Evolutionary conservation across 352 stramenopile species (phyloP), one percentile per base, ranked within the genome.

Genomic region (Thalassiosira livingstoniorum): DNA sequence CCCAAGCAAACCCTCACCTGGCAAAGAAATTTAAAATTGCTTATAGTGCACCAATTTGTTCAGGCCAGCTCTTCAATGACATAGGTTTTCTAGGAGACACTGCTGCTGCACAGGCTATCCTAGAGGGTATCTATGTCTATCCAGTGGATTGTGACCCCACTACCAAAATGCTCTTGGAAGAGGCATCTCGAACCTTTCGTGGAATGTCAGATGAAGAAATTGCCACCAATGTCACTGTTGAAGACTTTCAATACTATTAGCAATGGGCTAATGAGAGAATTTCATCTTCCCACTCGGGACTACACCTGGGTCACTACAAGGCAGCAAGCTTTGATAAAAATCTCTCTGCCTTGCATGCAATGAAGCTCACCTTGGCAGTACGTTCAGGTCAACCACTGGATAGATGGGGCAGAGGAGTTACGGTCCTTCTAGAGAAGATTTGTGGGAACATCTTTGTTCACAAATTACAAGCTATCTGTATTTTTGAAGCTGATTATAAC

Each of bases 271-370:
- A 58, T 15, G 42, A 75, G 35, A 25, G 64, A 23, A 83, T 63
- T 2, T 73, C 62, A 42, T 83, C 76, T 4, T 83, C 76, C 1
- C 31, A 70, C 10, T 71, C 51, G 2, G 45, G 61, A 7, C 31
- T 68, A 18, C 67, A 83, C 43, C 75, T 79, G 23, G 68, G 62
- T 32, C 76, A 83, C n/a, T 83, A 83, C 53, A 78, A 54, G 15
- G 69, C 67, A 25, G 67, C 76, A 11, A 42, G 43, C 1, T 47
- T 39, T 35, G 70, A 83, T 43, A 4, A 25, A 2, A 27, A 67
- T 1, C 45, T 83, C 0, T 47, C 68, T 0, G 51, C 15, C 0
- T 60, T 83, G 0, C 76, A 83, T 42, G 76, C 70, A 1, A 39
- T 29, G 10, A 78, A 71, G 21, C 1, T 83, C 5, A 74, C 68